Conservation (phyloP, 495 filamentous ascomycete genomes). For the Clohesyomyces aquaticus region DNA sequence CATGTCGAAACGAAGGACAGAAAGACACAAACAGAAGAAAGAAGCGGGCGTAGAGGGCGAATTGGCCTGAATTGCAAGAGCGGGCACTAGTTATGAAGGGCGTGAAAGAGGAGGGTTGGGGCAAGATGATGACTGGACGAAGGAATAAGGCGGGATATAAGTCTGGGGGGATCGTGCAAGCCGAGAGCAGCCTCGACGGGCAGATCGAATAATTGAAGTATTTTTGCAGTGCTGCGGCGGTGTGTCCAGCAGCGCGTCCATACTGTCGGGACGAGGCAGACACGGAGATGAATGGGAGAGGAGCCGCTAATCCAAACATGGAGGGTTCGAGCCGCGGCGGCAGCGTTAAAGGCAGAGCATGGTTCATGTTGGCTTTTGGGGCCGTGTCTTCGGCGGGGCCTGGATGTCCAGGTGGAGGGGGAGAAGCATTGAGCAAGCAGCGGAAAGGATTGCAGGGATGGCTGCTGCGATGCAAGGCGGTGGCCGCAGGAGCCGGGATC, state of each 20-base stretch:
- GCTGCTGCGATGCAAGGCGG: not conserved
- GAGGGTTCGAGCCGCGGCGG: conserved; percentile 9
- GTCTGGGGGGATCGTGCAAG: conserved; percentile 1
- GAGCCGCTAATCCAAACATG: conserved; percentile 8
- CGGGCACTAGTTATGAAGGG: conserved; percentile 2
- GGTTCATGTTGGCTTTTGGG: conserved; percentile 28
- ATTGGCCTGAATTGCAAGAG: conserved; percentile 1
- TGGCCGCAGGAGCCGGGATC: not conserved
- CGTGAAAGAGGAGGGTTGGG: not conserved
- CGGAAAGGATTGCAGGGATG: conserved; percentile 2
- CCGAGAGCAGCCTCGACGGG: conserved; percentile 7
- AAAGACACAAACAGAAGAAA: conserved; percentile 4
- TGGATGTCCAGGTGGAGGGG: conserved; percentile 15
- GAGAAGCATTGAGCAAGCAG: conserved; percentile 13
- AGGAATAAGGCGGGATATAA: conserved; percentile 20
- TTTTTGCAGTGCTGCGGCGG: conserved; percentile 35
- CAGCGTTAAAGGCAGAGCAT: not conserved
- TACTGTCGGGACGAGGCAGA: conserved; percentile 36
- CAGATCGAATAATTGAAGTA: conserved; percentile 11
- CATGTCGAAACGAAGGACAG: conserved; percentile 20
- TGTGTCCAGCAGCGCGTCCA: conserved; percentile 25
- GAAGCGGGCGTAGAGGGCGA: not conserved
- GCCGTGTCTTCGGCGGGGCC: conserved; percentile 16
- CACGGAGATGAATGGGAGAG: conserved; percentile 17
- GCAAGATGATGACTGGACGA: conserved; percentile 6